A percentile compares a stretch with the other conserved stretches of the same genome.
Conservation (phyloP, 208 protist genomes). For the Crithidia brevicula region DNA sequence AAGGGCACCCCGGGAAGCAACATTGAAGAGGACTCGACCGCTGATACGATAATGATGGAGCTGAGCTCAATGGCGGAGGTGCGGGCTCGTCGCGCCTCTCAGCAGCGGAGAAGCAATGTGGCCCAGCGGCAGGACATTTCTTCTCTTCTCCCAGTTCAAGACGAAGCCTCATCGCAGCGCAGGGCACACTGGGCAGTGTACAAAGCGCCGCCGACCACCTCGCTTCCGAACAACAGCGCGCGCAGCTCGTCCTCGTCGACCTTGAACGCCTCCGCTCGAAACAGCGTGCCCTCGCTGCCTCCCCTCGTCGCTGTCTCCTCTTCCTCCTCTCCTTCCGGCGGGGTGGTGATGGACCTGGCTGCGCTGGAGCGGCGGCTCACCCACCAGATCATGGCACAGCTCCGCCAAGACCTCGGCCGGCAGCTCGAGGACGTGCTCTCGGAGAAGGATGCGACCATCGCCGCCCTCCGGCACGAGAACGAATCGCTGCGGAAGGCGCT, state of each 20-base stretch:
- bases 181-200: background rate
- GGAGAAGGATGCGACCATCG: constrained; percentile 49
- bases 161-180: background rate
- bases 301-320: background rate
- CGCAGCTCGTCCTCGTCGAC: constrained; percentile 5
- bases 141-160: background rate
- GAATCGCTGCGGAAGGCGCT: constrained; percentile 28
- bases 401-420: constrained; percentile 39
- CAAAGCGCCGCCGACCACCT: background rate
- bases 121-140: background rate
- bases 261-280: background rate
- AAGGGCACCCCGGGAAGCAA: background rate
- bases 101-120: background rate
- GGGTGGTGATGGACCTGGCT: constrained; percentile 1
- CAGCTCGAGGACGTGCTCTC: constrained; percentile 49
- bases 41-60: constrained; percentile 6
- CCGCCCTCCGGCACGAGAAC: constrained; percentile 53
- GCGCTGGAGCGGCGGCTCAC: constrained; percentile 37
- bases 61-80: constrained; percentile 14
- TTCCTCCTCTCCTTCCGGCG: background rate
- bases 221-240: background rate
- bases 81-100: constrained; percentile 1
- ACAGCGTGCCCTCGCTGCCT: constrained; percentile 5
- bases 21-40: background rate
- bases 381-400: constrained; percentile 46